Conservation (phyloP, 139 green algal species). For the Picochlorum sp. region DNA sequence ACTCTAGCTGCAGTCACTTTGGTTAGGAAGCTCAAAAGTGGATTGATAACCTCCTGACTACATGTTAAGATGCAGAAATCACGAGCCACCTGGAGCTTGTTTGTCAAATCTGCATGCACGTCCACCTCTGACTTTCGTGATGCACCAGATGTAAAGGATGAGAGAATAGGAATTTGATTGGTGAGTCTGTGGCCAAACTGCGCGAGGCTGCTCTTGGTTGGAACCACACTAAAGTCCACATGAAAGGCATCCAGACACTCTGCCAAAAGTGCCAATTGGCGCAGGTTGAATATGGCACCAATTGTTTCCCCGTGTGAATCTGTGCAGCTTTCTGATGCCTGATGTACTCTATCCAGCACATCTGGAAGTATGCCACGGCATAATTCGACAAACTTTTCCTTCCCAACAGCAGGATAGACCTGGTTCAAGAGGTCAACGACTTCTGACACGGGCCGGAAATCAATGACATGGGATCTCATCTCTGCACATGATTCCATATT, state of each 20-base stretch:
- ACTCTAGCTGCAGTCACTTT: constrained; percentile 70
- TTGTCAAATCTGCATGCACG: constrained; percentile 90
- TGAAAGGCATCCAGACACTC: constrained; percentile 89
- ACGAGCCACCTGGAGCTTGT: constrained; percentile 79
- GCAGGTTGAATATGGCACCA: constrained; percentile 88
- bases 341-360: not conserved
- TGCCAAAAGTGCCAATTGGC: constrained; percentile 85
- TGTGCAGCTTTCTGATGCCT: not conserved
- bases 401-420: not conserved
- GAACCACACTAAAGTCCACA: constrained; percentile 67
- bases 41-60: constrained; percentile 89
- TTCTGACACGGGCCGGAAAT: not conserved
- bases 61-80: constrained; percentile 91
- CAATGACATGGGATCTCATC: not conserved
- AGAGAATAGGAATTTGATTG: constrained; percentile 74
- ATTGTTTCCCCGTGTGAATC: constrained; percentile 38
- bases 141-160: constrained; percentile 61
- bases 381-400: not conserved
- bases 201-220: constrained; percentile 87
- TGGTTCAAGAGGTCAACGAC: not conserved
- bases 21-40: constrained; percentile 88
- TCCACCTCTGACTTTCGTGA: constrained; percentile 77
- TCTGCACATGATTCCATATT: too few relatives aligned
- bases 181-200: constrained; percentile 77
- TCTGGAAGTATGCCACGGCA: not conserved